Evolutionary conservation across 2,329 filamentous ascomycete genomes (phyloP).

Genomic region (Fusarium decemcellulare): DNA sequence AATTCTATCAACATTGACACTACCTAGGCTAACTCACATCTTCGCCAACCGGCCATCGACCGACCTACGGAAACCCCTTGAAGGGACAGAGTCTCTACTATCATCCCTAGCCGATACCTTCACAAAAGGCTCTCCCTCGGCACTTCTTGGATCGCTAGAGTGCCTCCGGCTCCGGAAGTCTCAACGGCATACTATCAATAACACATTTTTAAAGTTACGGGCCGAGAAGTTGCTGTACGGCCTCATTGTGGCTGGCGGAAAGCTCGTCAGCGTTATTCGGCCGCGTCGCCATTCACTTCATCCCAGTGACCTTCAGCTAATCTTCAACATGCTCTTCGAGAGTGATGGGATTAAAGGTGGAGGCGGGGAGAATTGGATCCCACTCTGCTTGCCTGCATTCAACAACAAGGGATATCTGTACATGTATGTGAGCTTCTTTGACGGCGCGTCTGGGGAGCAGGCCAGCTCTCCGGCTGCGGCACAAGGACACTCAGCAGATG

Average conservation of each 20-base stretch:
- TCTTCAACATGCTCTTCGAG: conserved; percentile 99
- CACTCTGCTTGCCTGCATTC: conserved; percentile 94
- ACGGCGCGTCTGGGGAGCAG: conserved; percentile 63
- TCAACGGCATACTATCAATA: conserved; percentile 89
- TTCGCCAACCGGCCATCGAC: conserved; percentile 94
- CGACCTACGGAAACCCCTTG: conserved; percentile 88
- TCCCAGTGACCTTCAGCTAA: conserved; percentile 93
- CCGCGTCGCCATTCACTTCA: conserved; percentile 96
- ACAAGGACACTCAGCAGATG: conserved; percentile 76
- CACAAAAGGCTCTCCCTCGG: conserved; percentile 90
- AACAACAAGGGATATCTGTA: conserved; percentile 97
- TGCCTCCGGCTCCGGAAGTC: conserved; percentile 93
- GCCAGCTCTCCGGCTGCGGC: conserved; percentile 65
- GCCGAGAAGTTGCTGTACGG: conserved; percentile 89
- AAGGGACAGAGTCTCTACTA: conserved; percentile 91
- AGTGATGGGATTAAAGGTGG: conserved; percentile 92
- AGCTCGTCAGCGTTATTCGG: conserved; percentile 93
- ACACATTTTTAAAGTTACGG: conserved; percentile 83
- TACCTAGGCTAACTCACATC: conserved; percentile 87
- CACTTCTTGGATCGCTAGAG: conserved; percentile 90
- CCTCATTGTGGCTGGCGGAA: conserved; percentile 91
- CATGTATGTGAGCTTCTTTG: conserved; percentile 98
- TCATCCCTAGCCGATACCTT: conserved; percentile 96
- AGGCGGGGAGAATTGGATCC: conserved; percentile 96
- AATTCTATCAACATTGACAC: conserved; percentile 93